Evolutionary conservation across 1,284 basidiomycete genomes (phyloP).

Genomic region (Ustilago curta): DNA sequence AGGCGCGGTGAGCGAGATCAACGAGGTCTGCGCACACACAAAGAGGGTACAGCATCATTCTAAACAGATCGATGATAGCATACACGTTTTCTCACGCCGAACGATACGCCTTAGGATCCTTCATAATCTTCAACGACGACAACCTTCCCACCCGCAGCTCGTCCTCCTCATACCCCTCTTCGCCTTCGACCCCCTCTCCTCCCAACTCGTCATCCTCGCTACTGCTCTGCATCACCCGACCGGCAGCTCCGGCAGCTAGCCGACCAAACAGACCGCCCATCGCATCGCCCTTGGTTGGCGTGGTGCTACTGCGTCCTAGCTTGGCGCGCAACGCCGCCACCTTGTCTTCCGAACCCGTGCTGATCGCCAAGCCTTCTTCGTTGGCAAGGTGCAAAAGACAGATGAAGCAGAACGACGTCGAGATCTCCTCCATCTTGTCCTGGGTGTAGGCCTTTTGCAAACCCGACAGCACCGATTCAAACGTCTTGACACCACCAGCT

Average conservation of each 20-base stretch:
- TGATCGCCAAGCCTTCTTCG: conserved; percentile 81
- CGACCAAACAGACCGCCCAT: conserved; percentile 20
- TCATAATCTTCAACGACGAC: conserved; percentile 54
- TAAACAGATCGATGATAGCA: not conserved
- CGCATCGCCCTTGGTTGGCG: conserved; percentile 25
- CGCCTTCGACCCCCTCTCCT: conserved; percentile 38
- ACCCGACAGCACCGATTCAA: conserved; percentile 84
- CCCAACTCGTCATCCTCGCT: conserved; percentile 71
- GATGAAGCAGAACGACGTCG: conserved; percentile 99
- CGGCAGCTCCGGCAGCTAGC: conserved; percentile 27
- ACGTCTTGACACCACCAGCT: conserved; percentile 69
- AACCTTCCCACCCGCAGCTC: conserved; percentile 53
- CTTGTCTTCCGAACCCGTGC: conserved; percentile 45
- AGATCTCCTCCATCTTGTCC: conserved; percentile 97
- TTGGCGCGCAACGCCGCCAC: conserved; percentile 46
- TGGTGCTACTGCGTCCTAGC: conserved; percentile 39
- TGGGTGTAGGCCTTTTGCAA: conserved; percentile 85
- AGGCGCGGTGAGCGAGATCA: not conserved
- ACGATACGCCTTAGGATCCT: conserved; percentile 61
- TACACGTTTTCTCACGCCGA: conserved; percentile 33
- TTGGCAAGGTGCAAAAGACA: conserved; percentile 94
- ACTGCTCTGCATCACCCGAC: conserved; percentile 56
- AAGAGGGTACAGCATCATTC: not conserved
- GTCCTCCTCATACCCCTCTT: conserved; percentile 49
- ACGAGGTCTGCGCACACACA: too few species aligned